Base-by-base conservation (phyloP, 1,284 basidiomycete genomes). In the Austroboletus niveus region DNA sequence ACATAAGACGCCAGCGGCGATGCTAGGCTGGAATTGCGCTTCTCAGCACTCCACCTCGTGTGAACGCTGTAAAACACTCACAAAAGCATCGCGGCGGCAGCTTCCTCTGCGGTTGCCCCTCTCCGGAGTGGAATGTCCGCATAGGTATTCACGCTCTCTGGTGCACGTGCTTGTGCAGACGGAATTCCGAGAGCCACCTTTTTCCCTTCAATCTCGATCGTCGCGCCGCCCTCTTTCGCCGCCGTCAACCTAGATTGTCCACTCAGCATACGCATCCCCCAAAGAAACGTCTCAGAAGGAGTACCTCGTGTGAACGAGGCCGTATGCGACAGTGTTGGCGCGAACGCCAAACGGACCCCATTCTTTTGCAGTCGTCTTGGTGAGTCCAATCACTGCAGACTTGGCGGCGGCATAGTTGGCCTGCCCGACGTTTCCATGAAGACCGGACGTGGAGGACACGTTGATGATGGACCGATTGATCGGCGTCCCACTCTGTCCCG, bases 341-440 rank as follows among this genome's bases (percentile, higher is more conserved):
- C 89, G 84, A 10, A 93, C 89, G 59, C 85, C 85, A 66, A 88
- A 93, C 7, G 75, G 69, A 51, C 92, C 91, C 91, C 90, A 94
- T 68, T 94, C 91, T 69, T 93, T 94, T 46, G 85, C 85, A 58
- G 90, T 83, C 14, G 90, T 93, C 75, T 92, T 92, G 38, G 89
- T 89, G 50, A 93, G 72, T 31, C 91, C 91, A 48, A 85, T 62
- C 27, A 92, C 82, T 11, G 85, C 89, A 15, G 88, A 73, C 64
- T 92, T 92, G 49, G 87, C 88, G 1, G 87, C 79, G 12, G 88
- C 81, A 63, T 93, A 94, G 74, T 94, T 94, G 35, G 79, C 84
- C 69, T 93, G 92, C 3, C 92, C 92, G 48, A 91, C 85, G 63
- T 89, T 91, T 31, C 89, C 89, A 68, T 92, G 89, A 36, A 92